These are phyloP conservation scores for Linderina pennispora DNA, from an alignment of 192 early-diverging fungal species.

Conservation along the genomic window DNA sequence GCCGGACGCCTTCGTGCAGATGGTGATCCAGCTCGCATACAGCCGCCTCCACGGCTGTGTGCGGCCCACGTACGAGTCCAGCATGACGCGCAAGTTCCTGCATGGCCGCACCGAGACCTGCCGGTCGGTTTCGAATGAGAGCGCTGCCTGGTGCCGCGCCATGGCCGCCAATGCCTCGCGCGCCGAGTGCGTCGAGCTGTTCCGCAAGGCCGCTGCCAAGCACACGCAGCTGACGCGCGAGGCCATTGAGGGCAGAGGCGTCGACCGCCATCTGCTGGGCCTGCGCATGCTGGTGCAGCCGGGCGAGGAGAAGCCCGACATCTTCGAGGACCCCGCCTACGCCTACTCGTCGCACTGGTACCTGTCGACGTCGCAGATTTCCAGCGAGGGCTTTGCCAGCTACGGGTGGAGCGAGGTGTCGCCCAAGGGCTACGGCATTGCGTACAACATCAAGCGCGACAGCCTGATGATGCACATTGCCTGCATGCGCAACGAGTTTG, in stretches of 20 bases:
- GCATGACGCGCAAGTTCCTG: conserved; percentile 85
- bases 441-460: conserved; percentile 90
- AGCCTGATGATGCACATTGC: conserved; percentile 84
- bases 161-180: conserved; percentile 58
- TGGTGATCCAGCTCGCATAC: conserved; percentile 97
- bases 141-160: conserved; percentile 74
- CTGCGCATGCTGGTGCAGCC: conserved; percentile 71
- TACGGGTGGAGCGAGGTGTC: conserved; percentile 91
- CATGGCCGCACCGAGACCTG: conserved; percentile 94
- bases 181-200: conserved; percentile 59
- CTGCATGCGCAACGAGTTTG: conserved; percentile 54
- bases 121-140: conserved; percentile 72
- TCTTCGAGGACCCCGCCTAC: conserved; percentile 87
- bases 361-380: conserved; percentile 90
- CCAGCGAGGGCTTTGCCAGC: conserved; percentile 85
- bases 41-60: conserved; percentile 77
- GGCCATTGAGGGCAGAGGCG: conserved; percentile 76
- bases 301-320: conserved; percentile 69
- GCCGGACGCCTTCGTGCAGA: conserved; percentile 76
- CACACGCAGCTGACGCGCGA: conserved; percentile 79
- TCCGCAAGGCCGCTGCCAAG: conserved; percentile 65
- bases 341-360: conserved; percentile 85
- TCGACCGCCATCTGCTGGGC: conserved; percentile 89
- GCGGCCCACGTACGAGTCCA: conserved; percentile 88
- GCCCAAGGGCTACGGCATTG: conserved; percentile 86